Evolutionary conservation across 2,329 filamentous ascomycete genomes (phyloP), one percentile per base, ranked within the genome.

Genomic region (Westerdykella ornata): DNA sequence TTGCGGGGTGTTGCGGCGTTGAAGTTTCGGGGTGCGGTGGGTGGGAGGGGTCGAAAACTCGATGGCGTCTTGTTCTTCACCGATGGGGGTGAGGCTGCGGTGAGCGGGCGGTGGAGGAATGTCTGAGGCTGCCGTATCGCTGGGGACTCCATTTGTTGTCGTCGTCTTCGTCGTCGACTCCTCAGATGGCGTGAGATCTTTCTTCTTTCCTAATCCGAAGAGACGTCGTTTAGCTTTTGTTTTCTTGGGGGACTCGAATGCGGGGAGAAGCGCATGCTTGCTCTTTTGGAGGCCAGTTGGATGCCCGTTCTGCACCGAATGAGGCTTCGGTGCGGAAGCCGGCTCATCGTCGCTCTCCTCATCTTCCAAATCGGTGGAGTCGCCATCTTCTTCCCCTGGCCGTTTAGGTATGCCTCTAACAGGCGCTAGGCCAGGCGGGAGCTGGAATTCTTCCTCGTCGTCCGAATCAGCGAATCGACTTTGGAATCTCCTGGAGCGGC

Each of bases 131-230:
- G 38, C 32, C 12, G 39, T 37, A 15, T 28, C 32, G 20, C 13
- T 33, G 20, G 26, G 8, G 22, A 26, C 9, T 49, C 34, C 64
- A 63, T 38, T 63, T 63, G 26, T 63, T 64, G 30, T n/a, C 58
- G 50, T 26, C 14, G 35, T 32, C n/a, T 46, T 37, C 11, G 41
- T 14, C 17, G 17, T 7, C 17, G 35, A 37, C 2, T n/a, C 17
- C 33, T 36, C 71, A 67, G 42, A 33, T 14, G 30, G n/a, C 8
- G 56, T 18, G 8, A 26, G 22, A 68, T 65, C 65, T 59, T 80
- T 84, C 63, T 76, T 82, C 41, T 84, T 80, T 29, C 80, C 77
- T n/a, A 88, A 42, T 66, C 73, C 59, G 41, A 70, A 68, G 49
- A 70, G 66, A 14, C 60, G 57, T 13, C 68, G 66, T 46, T 69